Evolutionary conservation across 768 basidiomycete species (phyloP).

Genomic region (Saitozyma sp.): DNA sequence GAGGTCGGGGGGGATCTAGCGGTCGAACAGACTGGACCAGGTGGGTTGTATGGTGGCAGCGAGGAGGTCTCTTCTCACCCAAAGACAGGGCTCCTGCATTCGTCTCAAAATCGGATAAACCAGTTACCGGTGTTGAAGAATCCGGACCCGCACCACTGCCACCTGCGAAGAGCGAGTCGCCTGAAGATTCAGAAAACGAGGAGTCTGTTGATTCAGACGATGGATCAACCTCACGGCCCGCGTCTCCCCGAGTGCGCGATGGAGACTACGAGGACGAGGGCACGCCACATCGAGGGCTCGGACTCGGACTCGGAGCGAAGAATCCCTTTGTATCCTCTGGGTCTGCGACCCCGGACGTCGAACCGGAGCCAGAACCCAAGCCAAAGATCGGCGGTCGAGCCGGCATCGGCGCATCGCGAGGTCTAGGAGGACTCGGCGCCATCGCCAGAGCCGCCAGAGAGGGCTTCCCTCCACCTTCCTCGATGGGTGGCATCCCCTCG

Average conservation of each 20-base stretch:
- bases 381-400: conserved; percentile 6
- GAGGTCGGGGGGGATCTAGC: conserved; percentile 19
- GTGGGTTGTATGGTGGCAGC: conserved; percentile 17
- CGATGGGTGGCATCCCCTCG: no score
- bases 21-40: conserved; percentile 42
- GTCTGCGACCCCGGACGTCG: no score
- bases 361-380: no score
- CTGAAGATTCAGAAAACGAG: not conserved
- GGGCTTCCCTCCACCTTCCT: no score
- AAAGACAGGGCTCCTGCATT: conserved; percentile 42
- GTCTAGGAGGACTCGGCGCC: conserved; percentile 29
- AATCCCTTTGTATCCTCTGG: not conserved
- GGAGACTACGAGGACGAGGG: conserved; percentile 11
- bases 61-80: not conserved
- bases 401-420: conserved; percentile 24
- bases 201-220: not conserved
- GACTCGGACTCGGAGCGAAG: conserved; percentile 22
- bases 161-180: no score
- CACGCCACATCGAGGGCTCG: conserved; percentile 7
- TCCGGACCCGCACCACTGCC: no score
- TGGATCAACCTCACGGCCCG: no score
- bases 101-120: conserved; percentile 24
- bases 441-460: no score
- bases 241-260: not conserved
- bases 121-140: not conserved